Base-by-base conservation (phyloP, 805 yeast species). In the Starmera caribaea region DNA sequence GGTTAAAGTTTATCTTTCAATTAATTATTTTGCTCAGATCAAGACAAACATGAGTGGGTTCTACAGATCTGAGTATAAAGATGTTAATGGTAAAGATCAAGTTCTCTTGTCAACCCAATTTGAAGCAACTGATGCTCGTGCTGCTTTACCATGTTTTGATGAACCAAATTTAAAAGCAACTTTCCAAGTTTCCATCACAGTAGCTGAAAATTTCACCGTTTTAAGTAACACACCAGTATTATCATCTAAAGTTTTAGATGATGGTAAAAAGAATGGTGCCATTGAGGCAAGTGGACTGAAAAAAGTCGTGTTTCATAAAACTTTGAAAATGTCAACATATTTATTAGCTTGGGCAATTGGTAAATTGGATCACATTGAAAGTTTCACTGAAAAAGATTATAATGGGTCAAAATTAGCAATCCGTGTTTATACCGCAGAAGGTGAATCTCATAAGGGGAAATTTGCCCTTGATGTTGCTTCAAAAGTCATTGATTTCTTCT, bases 81-180 rank as follows among this genome's bases (percentile, higher is more conserved):
- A 69, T 38, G 36, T 45, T 41, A 70, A 80, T 44, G 82, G 84
- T 13, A 66, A 72, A 47, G 79, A 79, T 31, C 79, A 79, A 51
- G 79, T 80, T 54, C 68, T 81, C 69, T 81, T 86, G 35, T 79
- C 89, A 37, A 83, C 94, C 34, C 94, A 84, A 61, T 79, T 84
- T 71, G 94, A 84, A 63, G 79, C 94, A 16, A 80, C 88, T 29
- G 88, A 82, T 53, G 87, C 90, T 43, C 75, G 95, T 52, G 66
- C 84, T 45, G 90, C 92, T 5, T 80, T 84, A 64, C 95, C 95
- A 31, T 82, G 81, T 57, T 81, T 79, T 50, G 95, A 84, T 60
- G 92, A 83, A 57, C 94, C 95, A 32, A 77, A 81, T 46, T 69
- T 81, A 44, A 84, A 84, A 62, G 87, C 92, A 12, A 68, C 78